A percentile compares a stretch with the other conserved stretches of the same genome.
Evolutionary conservation across 345 rosid genomes (phyloP).

Genomic region (Hirschfeldia incana): DNA sequence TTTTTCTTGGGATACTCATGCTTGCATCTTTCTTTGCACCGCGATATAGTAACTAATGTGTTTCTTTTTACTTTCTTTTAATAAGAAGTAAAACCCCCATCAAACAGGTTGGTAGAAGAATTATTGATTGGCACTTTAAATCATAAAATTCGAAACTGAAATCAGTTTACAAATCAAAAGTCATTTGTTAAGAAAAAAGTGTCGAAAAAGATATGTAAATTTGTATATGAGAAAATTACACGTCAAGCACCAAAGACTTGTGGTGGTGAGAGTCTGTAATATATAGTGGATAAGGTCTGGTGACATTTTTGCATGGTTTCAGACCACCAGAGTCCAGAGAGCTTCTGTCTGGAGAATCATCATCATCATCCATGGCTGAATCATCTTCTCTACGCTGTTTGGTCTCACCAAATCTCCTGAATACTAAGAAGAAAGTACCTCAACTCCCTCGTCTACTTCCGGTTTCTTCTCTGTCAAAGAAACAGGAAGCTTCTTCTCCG

Average conservation of each 20-base stretch:
- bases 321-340: conserved; percentile 12
- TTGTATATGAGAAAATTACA: background rate
- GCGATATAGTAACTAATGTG: background rate
- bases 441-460: conserved; percentile 27
- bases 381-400: conserved; percentile 25
- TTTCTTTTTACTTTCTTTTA: conserved; percentile 9
- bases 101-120: background rate
- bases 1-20: conserved; percentile 81
- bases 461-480: conserved; percentile 29
- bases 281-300: conserved; percentile 25
- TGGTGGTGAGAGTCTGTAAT: conserved; percentile 6
- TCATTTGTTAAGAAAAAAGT: background rate
- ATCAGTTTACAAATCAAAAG: background rate
- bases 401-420: conserved; percentile 34
- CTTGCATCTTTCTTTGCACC: conserved; percentile 25
- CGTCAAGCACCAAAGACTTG: conserved; percentile 1
- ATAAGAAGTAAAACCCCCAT: conserved; percentile 22
- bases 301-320: background rate
- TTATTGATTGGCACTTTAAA: background rate
- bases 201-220: background rate
- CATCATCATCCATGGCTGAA: conserved; percentile 36
- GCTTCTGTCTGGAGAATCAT: conserved; percentile 11
- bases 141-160: background rate
- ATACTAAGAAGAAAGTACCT: conserved; percentile 13
- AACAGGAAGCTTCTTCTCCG: conserved; percentile 34